phyloP scores from a whole-genome alignment of 2,329 filamentous ascomycete genomes.

The Lachnellula hyalina region DNA sequence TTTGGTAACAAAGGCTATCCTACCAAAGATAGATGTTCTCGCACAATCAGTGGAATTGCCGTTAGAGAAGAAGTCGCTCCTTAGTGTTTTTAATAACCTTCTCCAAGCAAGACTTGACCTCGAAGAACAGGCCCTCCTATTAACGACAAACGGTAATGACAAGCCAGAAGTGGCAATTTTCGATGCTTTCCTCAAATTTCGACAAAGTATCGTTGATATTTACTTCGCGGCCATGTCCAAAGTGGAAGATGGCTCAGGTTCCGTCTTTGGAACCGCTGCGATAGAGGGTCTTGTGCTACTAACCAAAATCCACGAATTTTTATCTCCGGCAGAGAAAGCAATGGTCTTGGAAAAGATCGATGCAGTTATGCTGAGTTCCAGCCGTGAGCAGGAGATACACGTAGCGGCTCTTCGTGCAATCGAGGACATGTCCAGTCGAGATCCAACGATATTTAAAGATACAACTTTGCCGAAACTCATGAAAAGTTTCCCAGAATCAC shows the following conservation, averaged over 20 bases:
- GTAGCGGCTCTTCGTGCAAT: conserved; percentile 19
- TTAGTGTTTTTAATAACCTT: conserved; percentile 27
- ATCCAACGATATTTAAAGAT: conserved; percentile 20
- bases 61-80: conserved; percentile 20
- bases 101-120: conserved; percentile 20
- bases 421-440: conserved; percentile 17
- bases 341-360: conserved; percentile 24
- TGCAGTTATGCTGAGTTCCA: conserved; percentile 12
- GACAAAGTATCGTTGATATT: conserved; percentile 16
- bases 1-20: conserved; percentile 15
- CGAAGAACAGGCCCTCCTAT: background rate
- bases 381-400: conserved; percentile 14
- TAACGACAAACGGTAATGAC: background rate
- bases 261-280: conserved; percentile 16
- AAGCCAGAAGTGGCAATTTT: background rate
- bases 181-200: conserved; percentile 7
- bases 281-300: conserved; percentile 25
- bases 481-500: conserved; percentile 17
- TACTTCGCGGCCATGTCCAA: conserved; percentile 21
- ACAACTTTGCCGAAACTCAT: conserved; percentile 24
- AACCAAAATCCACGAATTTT: conserved; percentile 20
- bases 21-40: conserved; percentile 19
- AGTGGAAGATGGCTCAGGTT: conserved; percentile 2
- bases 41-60: conserved; percentile 19
- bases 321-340: conserved; percentile 19